Percentiles rank a stretch among this genome's conserved stretches.
These are phyloP conservation scores for Kwoniella shandongensis DNA, from an alignment of 768 basidiomycete genomes.

Conservation along the genomic window DNA sequence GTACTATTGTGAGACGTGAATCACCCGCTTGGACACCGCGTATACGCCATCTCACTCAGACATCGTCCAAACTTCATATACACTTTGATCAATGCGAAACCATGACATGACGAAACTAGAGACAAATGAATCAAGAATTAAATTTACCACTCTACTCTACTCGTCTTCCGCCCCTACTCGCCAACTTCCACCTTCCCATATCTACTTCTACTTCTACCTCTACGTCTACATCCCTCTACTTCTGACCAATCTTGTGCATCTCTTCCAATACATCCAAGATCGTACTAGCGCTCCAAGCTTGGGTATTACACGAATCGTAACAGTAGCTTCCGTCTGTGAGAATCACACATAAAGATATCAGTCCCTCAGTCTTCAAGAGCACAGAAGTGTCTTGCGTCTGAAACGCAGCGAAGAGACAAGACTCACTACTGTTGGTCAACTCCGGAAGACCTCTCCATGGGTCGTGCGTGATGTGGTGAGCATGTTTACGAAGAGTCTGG, in stretches of 20 bases:
- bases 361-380: not conserved
- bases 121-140: too few species aligned
- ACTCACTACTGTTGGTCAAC: conserved; percentile 53
- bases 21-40: too few species aligned
- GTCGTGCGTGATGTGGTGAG: conserved; percentile 72
- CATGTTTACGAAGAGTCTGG: conserved; percentile 66
- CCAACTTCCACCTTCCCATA: too few species aligned
- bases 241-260: conserved; percentile 58
- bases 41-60: too few species aligned
- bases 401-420: not conserved
- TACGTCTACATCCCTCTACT: not conserved
- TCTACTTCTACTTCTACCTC: not conserved
- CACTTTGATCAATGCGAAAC: too few species aligned
- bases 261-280: conserved; percentile 82
- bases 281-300: conserved; percentile 95
- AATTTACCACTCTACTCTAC: too few species aligned
- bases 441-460: conserved; percentile 94
- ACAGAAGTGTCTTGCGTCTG: not conserved
- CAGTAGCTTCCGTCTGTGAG: conserved; percentile 69
- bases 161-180: too few species aligned
- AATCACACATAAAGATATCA: not conserved
- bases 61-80: too few species aligned
- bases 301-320: conserved; percentile 83
- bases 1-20: too few species aligned
- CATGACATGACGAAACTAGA: too few species aligned